Percentiles rank a stretch among this genome's conserved stretches.
Conservation (phyloP, 768 basidiomycete species). For the Leccinellum luteum region DNA sequence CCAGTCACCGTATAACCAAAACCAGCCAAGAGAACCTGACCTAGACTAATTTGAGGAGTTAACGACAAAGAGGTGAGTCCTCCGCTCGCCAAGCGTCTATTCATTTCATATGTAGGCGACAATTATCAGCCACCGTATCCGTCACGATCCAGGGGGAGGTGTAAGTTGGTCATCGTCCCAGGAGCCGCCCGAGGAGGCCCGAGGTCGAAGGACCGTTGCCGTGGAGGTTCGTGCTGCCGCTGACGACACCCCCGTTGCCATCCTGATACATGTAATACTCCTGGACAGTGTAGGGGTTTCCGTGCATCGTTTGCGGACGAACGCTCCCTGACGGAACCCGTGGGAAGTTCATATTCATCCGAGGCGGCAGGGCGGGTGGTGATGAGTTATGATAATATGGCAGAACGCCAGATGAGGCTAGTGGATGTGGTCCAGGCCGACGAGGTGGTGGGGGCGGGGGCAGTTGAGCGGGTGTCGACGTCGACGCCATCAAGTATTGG, state of each 20-base stretch:
- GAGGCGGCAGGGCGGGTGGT: slow-evolving; percentile 4
- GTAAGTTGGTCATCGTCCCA: slow-evolving; percentile 18
- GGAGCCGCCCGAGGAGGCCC: slow-evolving; percentile 23
- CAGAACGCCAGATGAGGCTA: not conserved
- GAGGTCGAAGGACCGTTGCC: not conserved
- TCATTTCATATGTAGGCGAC: not conserved
- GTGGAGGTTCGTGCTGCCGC: not conserved
- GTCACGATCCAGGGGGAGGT: not conserved
- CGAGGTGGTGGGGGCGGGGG: slow-evolving; percentile 12
- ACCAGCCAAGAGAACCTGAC: not conserved
- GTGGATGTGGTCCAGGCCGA: not conserved
- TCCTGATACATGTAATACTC: slow-evolving; percentile 2
- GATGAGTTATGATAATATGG: not conserved
- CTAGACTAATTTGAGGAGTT: not conserved
- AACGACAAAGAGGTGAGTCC: too few species aligned
- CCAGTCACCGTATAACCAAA: not conserved
- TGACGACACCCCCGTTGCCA: not conserved
- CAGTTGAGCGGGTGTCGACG: slow-evolving; percentile 30
- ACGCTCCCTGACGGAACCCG: not conserved
- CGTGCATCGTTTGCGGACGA: slow-evolving; percentile 22
- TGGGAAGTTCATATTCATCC: slow-evolving; percentile 1
- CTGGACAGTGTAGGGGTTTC: not conserved
- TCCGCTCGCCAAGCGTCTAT: not conserved
- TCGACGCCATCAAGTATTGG: slow-evolving; percentile 14
- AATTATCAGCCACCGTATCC: not conserved